Evolutionary conservation across 2,329 filamentous ascomycete genomes (phyloP).

Genomic region (Claviceps sp.): DNA sequence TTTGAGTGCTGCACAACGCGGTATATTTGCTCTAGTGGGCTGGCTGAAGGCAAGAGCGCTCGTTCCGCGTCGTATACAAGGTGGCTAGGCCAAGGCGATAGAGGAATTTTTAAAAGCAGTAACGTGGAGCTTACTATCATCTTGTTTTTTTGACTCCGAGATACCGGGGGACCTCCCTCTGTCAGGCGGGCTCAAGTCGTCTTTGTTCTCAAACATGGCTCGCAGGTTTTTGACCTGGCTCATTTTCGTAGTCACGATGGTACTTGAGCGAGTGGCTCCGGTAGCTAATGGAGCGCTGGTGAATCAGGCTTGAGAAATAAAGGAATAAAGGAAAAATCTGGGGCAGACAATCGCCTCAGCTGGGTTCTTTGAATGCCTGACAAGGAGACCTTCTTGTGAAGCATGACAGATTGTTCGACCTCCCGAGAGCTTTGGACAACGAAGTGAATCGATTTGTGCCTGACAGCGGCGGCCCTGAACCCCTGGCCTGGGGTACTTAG

Average conservation of each 20-base stretch:
- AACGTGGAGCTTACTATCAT: slow-evolving; percentile 10
- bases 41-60: background rate
- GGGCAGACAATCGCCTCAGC: background rate
- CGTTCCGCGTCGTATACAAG: no score
- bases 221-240: slow-evolving; percentile 62
- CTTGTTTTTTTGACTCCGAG: slow-evolving; percentile 16
- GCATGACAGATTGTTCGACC: no score
- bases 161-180: slow-evolving; percentile 55
- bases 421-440: no score
- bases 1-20: background rate
- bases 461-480: no score
- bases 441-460: no score
- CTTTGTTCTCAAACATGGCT: slow-evolving; percentile 69
- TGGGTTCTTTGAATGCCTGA: background rate
- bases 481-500: no score
- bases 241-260: slow-evolving; percentile 24
- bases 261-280: background rate
- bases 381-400: no score
- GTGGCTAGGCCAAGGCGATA: background rate
- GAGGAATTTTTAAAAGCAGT: background rate
- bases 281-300: background rate
- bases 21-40: background rate
- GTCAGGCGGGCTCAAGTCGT: slow-evolving; percentile 50
- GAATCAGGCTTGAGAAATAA: background rate
- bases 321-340: background rate